Conservation (phyloP, 2,329 filamentous ascomycete species). For the Hymenoscyphus occultus region DNA sequence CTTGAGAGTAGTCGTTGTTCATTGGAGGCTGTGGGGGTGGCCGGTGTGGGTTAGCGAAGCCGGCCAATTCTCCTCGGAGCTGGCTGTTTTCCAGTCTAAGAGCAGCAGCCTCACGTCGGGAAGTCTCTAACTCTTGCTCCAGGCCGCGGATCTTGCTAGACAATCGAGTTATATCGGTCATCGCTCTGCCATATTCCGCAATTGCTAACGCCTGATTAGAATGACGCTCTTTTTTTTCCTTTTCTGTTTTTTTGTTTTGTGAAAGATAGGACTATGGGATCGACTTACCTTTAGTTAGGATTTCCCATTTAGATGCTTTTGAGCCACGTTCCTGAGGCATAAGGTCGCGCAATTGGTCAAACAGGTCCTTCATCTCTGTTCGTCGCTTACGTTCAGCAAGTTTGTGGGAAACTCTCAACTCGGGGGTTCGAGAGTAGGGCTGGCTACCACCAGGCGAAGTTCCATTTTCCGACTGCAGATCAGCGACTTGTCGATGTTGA, state of each 20-base stretch:
- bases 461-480: conserved; percentile 60
- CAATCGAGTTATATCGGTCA: conserved; percentile 37
- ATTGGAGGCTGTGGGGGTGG: conserved; percentile 14
- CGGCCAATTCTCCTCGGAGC: conserved; percentile 30
- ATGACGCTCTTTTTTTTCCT: conserved; percentile 17
- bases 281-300: conserved; percentile 72
- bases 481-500: conserved; percentile 69
- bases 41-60: conserved; percentile 20
- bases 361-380: conserved; percentile 86
- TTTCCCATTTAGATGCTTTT: conserved; percentile 89
- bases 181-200: conserved; percentile 48
- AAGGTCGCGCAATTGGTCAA: conserved; percentile 74
- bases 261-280: not conserved
- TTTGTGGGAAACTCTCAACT: conserved; percentile 80
- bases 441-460: conserved; percentile 55
- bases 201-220: conserved; percentile 47
- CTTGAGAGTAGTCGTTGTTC: conserved; percentile 16
- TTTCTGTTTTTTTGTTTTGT: too few relatives aligned
- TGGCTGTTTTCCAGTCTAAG: conserved; percentile 34
- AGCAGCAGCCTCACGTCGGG: conserved; percentile 45
- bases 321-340: conserved; percentile 78
- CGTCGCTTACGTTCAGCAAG: conserved; percentile 78
- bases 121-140: conserved; percentile 37
- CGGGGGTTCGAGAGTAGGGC: conserved; percentile 79
- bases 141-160: conserved; percentile 12